Evolutionary conservation across 2,329 filamentous ascomycete species (phyloP).

Genomic region (Paramyrothecium sp.): DNA sequence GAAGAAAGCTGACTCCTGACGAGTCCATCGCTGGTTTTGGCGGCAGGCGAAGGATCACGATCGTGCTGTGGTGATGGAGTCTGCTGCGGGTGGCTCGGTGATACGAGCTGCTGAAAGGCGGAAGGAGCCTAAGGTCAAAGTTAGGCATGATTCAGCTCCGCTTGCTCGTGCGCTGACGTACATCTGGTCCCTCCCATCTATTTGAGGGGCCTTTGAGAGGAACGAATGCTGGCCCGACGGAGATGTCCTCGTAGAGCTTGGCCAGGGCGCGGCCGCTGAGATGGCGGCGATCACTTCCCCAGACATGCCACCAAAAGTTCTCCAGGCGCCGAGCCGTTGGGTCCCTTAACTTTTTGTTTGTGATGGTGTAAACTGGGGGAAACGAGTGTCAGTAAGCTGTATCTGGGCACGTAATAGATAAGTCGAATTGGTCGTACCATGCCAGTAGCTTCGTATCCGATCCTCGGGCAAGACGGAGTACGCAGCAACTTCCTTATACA

Average conservation of each 20-base stretch:
- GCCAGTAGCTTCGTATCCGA: constrained; percentile 55
- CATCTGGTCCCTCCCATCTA: constrained; percentile 50
- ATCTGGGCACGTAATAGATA: background rate
- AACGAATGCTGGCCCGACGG: constrained; percentile 55
- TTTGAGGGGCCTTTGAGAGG: constrained; percentile 53
- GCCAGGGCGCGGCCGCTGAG: constrained; percentile 54
- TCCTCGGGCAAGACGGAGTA: constrained; percentile 49
- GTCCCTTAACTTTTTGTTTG: constrained; percentile 56
- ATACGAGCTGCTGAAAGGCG: constrained; percentile 24
- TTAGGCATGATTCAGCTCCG: constrained; percentile 9
- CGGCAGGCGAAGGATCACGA: background rate
- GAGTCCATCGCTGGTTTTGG: constrained; percentile 8
- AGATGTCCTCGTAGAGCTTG: constrained; percentile 56
- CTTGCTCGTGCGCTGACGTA: constrained; percentile 23
- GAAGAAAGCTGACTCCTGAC: constrained; percentile 33
- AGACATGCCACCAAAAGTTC: constrained; percentile 67
- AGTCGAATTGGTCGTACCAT: constrained; percentile 40
- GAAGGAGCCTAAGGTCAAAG: constrained; percentile 21
- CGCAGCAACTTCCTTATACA: constrained; percentile 54
- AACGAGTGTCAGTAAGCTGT: constrained; percentile 14
- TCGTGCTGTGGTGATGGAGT: constrained; percentile 1
- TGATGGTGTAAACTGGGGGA: constrained; percentile 56
- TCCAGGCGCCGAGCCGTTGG: constrained; percentile 62
- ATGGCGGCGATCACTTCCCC: constrained; percentile 55
- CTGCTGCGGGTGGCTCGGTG: constrained; percentile 12